Base-by-base conservation (phyloP, 2,329 filamentous ascomycete species). In the Colletotrichum eremochloae region DNA sequence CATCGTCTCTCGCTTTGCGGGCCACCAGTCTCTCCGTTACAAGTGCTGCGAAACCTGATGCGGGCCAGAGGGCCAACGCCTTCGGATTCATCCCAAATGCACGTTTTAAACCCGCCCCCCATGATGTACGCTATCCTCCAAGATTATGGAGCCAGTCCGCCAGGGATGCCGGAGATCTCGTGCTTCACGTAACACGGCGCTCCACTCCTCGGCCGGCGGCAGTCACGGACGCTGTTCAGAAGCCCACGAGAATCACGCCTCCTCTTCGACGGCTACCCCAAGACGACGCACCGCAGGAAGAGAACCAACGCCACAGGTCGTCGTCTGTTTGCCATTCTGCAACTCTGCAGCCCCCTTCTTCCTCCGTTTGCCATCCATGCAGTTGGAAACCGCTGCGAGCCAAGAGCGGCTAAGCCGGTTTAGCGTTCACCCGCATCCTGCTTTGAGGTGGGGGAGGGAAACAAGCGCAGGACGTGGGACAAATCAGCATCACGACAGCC, bases 321-420 rank as follows among this genome's bases (percentile, higher is more conserved):
- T 50, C 31, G 40, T 67, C 42, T 48, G 44, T 48, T 48, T n/a
- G 44, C 44, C 44, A 20, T 48, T 48, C 20, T 63, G 52, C 64
- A 68, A 50, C 64, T 52, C 36, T 52, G 52, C 64, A 63, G 33
- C 64, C 36, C 36, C 36, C 24, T 48, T 38, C 52, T 60, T 24
- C 53, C 38, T 31, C 55, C 44, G 68, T 68, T 60, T n/a, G 33
- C 55, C 63, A 57, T 67, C 63, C 63, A 67, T 61, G 68, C 63
- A 63, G 68, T 71, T 68, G 65, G 58, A 63, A 44, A 52, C 50
- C 31, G 52, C 48, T 63, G 65, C 66, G 53, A 38, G 69, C 66
- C 65, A 72, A 72, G 60, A 64, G 55, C 46, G 29, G 53, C 69
- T 69, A 72, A 63, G 60, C 69, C 69, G 38, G 55, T 63, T 72